These are phyloP conservation scores for Trichosporon asahii DNA, from an alignment of 1,284 basidiomycete species.

Conservation along the genomic window DNA sequence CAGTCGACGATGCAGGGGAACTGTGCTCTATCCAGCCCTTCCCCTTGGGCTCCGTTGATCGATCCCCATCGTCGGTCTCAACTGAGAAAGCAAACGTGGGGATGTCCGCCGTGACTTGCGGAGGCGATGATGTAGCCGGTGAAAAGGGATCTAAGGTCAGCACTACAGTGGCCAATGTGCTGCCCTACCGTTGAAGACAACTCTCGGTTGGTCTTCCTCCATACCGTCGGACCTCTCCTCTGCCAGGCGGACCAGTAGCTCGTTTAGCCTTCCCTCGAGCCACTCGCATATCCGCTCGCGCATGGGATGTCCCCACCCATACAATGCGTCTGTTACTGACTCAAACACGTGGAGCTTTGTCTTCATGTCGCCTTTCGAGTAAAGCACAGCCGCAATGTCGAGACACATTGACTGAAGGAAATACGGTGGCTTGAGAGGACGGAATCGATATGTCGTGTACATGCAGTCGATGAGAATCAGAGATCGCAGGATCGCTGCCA, in stretches of 20 bases:
- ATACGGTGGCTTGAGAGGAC: conserved; percentile 38
- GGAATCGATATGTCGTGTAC: conserved; percentile 29
- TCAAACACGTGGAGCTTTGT: conserved; percentile 48
- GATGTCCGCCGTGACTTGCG: neutral
- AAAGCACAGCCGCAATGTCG: conserved; percentile 46
- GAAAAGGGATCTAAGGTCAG: conserved; percentile 25
- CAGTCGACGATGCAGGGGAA: conserved; percentile 16
- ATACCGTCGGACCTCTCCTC: conserved; percentile 22
- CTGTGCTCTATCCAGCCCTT: conserved; percentile 30
- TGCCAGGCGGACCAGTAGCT: conserved; percentile 29
- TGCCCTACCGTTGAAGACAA: neutral
- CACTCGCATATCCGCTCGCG: conserved; percentile 53
- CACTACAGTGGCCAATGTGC: conserved; percentile 8
- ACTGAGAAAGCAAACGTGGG: conserved; percentile 27
- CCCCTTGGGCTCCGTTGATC: neutral
- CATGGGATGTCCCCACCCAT: conserved; percentile 48
- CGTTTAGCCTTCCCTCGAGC: conserved; percentile 47
- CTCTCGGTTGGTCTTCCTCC: neutral
- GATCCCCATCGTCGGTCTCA: conserved; percentile 10
- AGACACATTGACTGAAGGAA: conserved; percentile 47
- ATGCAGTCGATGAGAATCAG: conserved; percentile 36
- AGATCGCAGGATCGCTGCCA: conserved; percentile 23
- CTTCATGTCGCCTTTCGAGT: conserved; percentile 49
- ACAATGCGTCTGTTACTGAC: conserved; percentile 36
- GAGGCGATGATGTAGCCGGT: neutral